Evolutionary conservation across 2,329 filamentous ascomycete genomes (phyloP).

Genomic region (Phyllosticta citriasiana): DNA sequence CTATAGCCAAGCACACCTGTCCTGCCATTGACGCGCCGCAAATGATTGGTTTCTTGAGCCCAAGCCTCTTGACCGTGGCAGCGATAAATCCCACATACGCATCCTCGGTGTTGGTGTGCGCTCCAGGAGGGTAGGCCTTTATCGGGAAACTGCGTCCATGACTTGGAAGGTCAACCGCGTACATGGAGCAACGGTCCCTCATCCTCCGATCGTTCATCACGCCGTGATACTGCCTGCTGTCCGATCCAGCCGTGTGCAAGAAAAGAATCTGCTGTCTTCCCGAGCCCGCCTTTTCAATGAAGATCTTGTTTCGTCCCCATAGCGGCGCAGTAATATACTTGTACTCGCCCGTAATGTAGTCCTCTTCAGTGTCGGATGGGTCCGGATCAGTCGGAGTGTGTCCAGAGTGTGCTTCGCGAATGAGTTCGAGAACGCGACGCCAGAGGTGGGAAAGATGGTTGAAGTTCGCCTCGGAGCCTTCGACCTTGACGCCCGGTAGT

Average conservation of each 20-base stretch:
- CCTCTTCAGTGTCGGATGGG: conserved; percentile 13
- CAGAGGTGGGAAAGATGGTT: conserved; percentile 38
- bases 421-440: conserved; percentile 38
- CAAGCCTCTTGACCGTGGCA: conserved; percentile 13
- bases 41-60: conserved; percentile 36
- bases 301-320: conserved; percentile 41
- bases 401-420: conserved; percentile 38
- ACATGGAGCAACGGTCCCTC: conserved; percentile 40
- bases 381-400: conserved; percentile 27
- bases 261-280: conserved; percentile 38
- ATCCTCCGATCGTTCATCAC: conserved; percentile 41
- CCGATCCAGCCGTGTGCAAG: conserved; percentile 37
- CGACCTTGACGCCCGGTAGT: conserved; percentile 36
- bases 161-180: conserved; percentile 40
- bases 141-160: conserved; percentile 41
- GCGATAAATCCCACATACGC: conserved; percentile 24
- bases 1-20: conserved; percentile 39
- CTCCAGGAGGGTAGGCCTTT: conserved; percentile 30
- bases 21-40: conserved; percentile 43
- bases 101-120: conserved; percentile 40
- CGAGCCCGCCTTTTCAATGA: conserved; percentile 39
- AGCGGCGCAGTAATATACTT: conserved; percentile 36
- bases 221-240: conserved; percentile 41
- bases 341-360: conserved; percentile 39
- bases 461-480: conserved; percentile 37